These are phyloP conservation scores for Chenopodium suecicum DNA, from an alignment of 148 eudicot genomes.

Conservation along the genomic window DNA sequence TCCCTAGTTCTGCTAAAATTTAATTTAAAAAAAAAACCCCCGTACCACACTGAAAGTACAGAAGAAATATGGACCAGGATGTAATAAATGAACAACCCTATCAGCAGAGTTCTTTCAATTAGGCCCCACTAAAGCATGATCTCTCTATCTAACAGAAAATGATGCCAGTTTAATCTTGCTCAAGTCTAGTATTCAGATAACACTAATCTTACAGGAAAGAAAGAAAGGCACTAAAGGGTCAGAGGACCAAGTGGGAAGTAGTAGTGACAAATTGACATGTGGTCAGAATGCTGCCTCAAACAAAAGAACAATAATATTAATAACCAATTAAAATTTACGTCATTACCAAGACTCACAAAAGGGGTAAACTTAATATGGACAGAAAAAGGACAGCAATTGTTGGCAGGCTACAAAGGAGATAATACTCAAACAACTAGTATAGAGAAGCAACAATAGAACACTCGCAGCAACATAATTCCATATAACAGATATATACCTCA, in stretches of 20 bases:
- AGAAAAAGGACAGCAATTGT: neutral
- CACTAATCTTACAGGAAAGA: neutral
- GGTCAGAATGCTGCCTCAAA: neutral
- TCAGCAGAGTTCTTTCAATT: neutral
- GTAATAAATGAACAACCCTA: neutral
- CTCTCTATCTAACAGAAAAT: neutral
- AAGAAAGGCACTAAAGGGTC: neutral
- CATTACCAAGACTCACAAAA: neutral
- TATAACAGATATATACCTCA: neutral
- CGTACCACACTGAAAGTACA: neutral
- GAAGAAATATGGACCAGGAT: neutral
- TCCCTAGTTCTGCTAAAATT: neutral
- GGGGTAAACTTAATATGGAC: neutral
- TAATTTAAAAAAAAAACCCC: neutral
- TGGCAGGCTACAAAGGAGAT: neutral
- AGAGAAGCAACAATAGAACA: neutral
- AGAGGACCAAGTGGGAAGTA: neutral
- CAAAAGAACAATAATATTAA: too few relatives aligned
- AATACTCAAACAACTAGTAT: neutral
- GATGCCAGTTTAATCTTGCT: neutral
- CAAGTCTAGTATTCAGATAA: neutral
- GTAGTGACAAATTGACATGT: neutral
- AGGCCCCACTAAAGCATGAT: neutral
- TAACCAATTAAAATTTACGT: neutral
- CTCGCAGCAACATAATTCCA: neutral